Percentiles rank a stretch among this genome's conserved stretches.
Evolutionary conservation across 2,329 filamentous ascomycete species (phyloP).

Genomic region (Passalora sequoiae): DNA sequence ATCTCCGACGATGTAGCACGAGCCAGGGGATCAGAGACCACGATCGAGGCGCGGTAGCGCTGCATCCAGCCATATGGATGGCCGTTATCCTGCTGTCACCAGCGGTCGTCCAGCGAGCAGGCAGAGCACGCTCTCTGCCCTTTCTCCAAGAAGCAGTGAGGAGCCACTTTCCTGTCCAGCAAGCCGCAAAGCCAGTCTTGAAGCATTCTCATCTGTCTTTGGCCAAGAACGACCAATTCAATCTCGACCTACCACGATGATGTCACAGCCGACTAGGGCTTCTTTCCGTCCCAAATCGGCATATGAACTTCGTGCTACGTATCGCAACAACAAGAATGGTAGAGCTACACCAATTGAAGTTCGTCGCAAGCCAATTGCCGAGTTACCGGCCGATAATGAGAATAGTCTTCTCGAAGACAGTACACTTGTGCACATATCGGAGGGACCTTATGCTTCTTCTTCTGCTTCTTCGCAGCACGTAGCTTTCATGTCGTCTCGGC

Average conservation of each 20-base stretch:
- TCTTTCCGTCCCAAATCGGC: slow-evolving; percentile 27
- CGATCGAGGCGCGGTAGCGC: slow-evolving; percentile 14
- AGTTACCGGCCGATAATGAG: slow-evolving; percentile 12
- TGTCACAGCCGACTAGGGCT: slow-evolving; percentile 7
- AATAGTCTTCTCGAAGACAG: slow-evolving; percentile 28
- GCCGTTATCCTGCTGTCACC: slow-evolving; percentile 41
- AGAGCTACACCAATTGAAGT: slow-evolving; percentile 23
- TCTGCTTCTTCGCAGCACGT: no score
- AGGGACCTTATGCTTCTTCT: slow-evolving; percentile 30
- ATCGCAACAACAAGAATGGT: slow-evolving; percentile 21
- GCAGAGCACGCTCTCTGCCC: slow-evolving; percentile 9
- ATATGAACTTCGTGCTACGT: slow-evolving; percentile 33
- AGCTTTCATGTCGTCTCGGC: no score
- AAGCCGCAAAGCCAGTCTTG: background rate
- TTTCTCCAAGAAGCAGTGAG: background rate
- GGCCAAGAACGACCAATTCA: background rate
- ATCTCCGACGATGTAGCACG: slow-evolving; percentile 15
- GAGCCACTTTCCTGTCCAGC: slow-evolving; percentile 1
- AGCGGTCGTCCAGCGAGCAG: slow-evolving; percentile 29
- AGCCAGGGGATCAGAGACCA: slow-evolving; percentile 5
- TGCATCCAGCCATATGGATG: slow-evolving; percentile 38
- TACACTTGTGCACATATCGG: slow-evolving; percentile 31
- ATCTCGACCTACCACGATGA: background rate
- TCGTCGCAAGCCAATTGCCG: slow-evolving; percentile 22
- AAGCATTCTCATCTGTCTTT: slow-evolving; percentile 2